Evolutionary conservation across 2,329 filamentous ascomycete species (phyloP), one percentile per base, ranked within the genome.

Genomic region (Diplocarpon mali): DNA sequence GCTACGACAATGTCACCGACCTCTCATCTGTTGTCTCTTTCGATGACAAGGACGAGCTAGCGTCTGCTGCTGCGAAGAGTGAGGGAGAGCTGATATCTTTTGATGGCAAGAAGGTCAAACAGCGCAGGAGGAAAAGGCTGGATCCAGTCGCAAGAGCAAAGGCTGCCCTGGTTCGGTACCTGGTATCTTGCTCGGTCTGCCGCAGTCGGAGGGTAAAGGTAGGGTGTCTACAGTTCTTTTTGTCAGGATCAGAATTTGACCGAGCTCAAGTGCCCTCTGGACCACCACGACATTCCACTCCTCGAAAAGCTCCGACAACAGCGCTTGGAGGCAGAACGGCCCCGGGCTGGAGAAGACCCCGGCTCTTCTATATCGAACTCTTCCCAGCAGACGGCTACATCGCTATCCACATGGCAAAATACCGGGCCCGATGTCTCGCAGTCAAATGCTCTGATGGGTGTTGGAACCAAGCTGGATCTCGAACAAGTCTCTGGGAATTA

Each of bases 1-100:
- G 35, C 5, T 50, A 49, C 44, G 54, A 46, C 27, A 43, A 28
- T 0, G 40, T 35, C 9, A 57, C 55, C 11, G 57, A 60, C 30
- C 34, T 49, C 3, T 58, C 55, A 9, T 59, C 57, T 1, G 53
- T 60, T 13, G 52, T 60, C 16, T 57, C 56, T 9, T 59, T 60
- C 24, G 48, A 52, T 8, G 49, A 42, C 16, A 46, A 52, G n/a
- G 48, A 47, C 24, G 55, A 51, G 17, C 47, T 44, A n/a, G 45
- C 35, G 11, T 52, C 53, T 9, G 43, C 49, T 3, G 47, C 38
- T 9, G n/a, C 29, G 11, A 43, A 46, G 17, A 30, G 15, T 11
- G 39, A 45, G 20, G 34, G 42, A 5, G 53, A 55, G 42, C 44
- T 49, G 29, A 49, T 44, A 12, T 45, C 57, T 8, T 58, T 51